Percentiles rank a stretch among this genome's conserved stretches.
These are phyloP conservation scores for Arthrinium phaeospermum DNA, from an alignment of 2,329 filamentous ascomycete genomes.

Conservation along the genomic window DNA sequence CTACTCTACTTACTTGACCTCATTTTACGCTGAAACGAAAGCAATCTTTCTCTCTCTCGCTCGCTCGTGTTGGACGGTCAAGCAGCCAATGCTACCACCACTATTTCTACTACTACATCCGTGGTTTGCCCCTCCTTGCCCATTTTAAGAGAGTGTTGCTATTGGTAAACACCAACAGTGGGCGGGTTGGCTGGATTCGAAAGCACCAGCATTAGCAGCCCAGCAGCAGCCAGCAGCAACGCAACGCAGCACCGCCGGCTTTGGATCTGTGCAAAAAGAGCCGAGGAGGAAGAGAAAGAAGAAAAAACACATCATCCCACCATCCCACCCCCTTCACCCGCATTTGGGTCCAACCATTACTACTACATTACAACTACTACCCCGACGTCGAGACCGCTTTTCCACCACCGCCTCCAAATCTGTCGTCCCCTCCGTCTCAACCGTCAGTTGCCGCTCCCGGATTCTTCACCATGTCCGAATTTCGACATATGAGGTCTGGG, in stretches of 20 bases:
- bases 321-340: conserved; percentile 1
- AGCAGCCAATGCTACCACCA: background rate
- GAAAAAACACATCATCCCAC: conserved; percentile 3
- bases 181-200: conserved; percentile 7
- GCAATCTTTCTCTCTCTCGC: background rate
- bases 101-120: background rate
- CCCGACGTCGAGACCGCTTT: conserved; percentile 17
- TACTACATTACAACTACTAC: conserved; percentile 13
- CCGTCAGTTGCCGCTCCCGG: conserved; percentile 20
- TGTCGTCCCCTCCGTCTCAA: background rate
- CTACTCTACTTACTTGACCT: background rate
- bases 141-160: background rate
- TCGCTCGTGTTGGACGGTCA: background rate
- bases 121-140: conserved; percentile 13
- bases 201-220: background rate
- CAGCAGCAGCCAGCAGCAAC: background rate
- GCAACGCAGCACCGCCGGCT: background rate
- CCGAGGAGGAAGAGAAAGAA: background rate
- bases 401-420: conserved; percentile 4
- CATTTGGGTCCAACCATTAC: conserved; percentile 9
- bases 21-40: conserved; percentile 4
- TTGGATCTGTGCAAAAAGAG: conserved; percentile 11
- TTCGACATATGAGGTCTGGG: conserved; percentile 62
- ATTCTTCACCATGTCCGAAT: conserved; percentile 51
- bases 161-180: conserved; percentile 14